Conservation (phyloP, 163 green algal genomes). For the Chlorella variabilis region DNA sequence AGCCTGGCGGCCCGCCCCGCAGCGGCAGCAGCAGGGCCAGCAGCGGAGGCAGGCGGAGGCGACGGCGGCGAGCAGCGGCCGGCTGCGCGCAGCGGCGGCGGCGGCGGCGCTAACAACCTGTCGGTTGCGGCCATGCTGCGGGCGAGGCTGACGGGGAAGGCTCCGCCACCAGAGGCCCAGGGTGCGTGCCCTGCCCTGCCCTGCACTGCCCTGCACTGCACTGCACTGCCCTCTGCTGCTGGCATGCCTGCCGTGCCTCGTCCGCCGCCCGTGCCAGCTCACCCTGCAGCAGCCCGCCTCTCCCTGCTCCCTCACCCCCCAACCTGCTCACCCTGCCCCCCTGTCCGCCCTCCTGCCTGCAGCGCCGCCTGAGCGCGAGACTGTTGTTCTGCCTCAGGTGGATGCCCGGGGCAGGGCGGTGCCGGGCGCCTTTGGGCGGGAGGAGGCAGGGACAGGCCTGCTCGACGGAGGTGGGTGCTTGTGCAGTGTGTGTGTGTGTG, state of each 20-base stretch:
- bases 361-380: slow-evolving; percentile 29
- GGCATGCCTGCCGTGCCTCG: neutral
- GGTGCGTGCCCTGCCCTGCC: neutral
- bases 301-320: neutral
- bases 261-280: no score
- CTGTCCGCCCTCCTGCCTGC: neutral
- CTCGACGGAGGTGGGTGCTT: slow-evolving; percentile 11
- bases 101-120: slow-evolving; percentile 59
- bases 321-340: no score
- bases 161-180: neutral
- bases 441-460: slow-evolving; percentile 45
- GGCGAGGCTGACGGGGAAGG: slow-evolving; percentile 63
- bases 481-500: no score
- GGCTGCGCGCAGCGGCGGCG: neutral
- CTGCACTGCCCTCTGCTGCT: neutral
- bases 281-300: no score
- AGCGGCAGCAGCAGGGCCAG: slow-evolving; percentile 6
- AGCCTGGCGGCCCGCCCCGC: neutral
- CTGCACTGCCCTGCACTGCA: neutral
- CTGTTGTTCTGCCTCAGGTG: slow-evolving; percentile 72
- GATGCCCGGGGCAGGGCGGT: slow-evolving; percentile 71
- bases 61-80: neutral
- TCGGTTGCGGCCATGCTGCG: slow-evolving; percentile 75
- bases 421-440: slow-evolving; percentile 83
- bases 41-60: neutral